Base-by-base conservation (phyloP, 805 yeast species). In the Ogataea naganishii region DNA sequence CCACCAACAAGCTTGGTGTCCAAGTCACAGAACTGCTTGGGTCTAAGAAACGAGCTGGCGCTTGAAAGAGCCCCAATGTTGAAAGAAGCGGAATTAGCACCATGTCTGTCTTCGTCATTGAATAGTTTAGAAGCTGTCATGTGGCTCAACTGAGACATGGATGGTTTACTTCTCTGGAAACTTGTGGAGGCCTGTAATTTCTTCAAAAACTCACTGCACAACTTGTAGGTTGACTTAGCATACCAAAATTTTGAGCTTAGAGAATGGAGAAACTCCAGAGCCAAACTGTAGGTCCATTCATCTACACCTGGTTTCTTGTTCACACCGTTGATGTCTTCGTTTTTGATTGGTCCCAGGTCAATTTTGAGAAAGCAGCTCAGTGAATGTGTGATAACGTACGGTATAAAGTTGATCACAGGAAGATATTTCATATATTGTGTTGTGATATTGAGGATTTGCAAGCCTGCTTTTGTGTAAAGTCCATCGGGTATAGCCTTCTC, bases 401-500 rank as follows among this genome's bases (percentile, higher is more conserved):
- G 45, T 14, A 41, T 24, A 17, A 41, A 41, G 14, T 31, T 39
- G 10, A 39, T 31, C n/a, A 35, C 29, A n/a, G 45, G 45, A 15
- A 41, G 23, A 14, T 23, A 21, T 14, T 27, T 20, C 32, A 34
- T 29, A 27, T 38, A 34, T 21, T 29, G 33, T 3, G 41, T 36
- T 8, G 37, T 31, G n/a, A 40, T 34, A 31, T 40, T 40, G n/a
- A 40, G 25, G 4, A 40, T 34, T 29, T 40, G 44, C 19, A 40
- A 27, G 14, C 41, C 41, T 11, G 39, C 27, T 14, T 34, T 40
- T 18, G 37, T 29, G 24, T 38, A 40, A 12, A 34, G 21, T 24
- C 36, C 40, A 34, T 40, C 44, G 9, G 44, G 44, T 6, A 40
- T 34, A 7, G 34, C 27, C 24, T 40, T 40, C 20, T 36, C 35